These are phyloP conservation scores for Juncus effusus DNA, from an alignment of 176 grass and related monocot species.

Conservation along the genomic window DNA sequence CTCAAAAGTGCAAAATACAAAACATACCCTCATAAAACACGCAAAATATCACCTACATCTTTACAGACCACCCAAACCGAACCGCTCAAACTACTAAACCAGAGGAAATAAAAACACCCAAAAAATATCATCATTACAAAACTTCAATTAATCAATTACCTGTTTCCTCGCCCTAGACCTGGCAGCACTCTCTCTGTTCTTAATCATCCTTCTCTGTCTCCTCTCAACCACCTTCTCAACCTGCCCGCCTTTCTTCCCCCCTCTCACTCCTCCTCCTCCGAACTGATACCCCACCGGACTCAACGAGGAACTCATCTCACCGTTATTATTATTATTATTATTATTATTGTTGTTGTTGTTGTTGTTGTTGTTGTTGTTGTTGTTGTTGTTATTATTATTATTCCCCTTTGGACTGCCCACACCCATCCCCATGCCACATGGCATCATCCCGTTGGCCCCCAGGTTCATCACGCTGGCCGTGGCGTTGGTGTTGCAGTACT, in stretches of 20 bases:
- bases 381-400: no score
- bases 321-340: background rate
- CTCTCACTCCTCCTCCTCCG: conserved; percentile 47
- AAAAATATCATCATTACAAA: background rate
- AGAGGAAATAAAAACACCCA: background rate
- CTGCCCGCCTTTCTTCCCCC: conserved; percentile 38
- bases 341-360: background rate
- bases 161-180: conserved; percentile 84
- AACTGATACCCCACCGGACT: conserved; percentile 52
- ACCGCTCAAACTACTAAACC: background rate
- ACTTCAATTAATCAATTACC: conserved; percentile 31
- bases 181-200: conserved; percentile 83
- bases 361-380: no score
- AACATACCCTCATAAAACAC: no score
- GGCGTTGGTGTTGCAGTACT: background rate
- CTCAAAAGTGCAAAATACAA: no score
- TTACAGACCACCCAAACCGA: no score
- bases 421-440: conserved; percentile 27
- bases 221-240: conserved; percentile 89
- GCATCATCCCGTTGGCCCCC: conserved; percentile 28
- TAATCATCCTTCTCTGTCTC: conserved; percentile 92
- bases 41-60: no score
- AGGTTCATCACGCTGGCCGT: conserved; percentile 36
- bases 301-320: conserved; percentile 49
- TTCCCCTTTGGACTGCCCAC: background rate